Conservation (phyloP, 2,329 filamentous ascomycete species). For the Beauveria brongniartii region DNA sequence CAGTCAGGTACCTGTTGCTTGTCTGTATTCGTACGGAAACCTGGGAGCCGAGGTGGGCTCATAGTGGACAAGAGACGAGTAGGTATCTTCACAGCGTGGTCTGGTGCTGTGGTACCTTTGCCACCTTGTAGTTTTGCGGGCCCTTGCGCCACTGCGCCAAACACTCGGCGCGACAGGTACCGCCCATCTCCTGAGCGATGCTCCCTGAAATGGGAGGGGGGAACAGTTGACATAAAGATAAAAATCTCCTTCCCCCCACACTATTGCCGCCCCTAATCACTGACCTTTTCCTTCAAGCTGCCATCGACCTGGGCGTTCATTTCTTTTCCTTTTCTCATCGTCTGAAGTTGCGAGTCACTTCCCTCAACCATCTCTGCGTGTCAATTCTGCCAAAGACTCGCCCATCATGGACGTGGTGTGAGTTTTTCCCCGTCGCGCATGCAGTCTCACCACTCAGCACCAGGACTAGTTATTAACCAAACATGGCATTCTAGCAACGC, state of each 20-base stretch:
- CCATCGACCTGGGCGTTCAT: not conserved
- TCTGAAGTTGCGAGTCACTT: not conserved
- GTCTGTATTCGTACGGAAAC: too few species aligned
- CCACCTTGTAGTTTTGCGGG: not conserved
- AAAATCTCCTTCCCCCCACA: slow-evolving; percentile 12
- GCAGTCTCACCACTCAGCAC: not conserved
- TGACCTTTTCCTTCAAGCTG: not conserved
- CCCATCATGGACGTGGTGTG: slow-evolving; percentile 28
- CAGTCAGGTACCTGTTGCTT: too few species aligned
- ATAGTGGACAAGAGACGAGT: too few species aligned
- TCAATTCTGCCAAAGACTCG: not conserved
- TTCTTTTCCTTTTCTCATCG: slow-evolving; percentile 1
- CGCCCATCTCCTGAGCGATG: slow-evolving; percentile 4
- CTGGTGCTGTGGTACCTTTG: not conserved
- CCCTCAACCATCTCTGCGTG: not conserved
- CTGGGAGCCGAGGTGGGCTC: too few species aligned
- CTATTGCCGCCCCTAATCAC: slow-evolving; percentile 7
- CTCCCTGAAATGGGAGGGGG: not conserved
- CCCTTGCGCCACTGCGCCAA: slow-evolving; percentile 1
- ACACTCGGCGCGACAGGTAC: not conserved
- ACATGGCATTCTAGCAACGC: slow-evolving; percentile 35
- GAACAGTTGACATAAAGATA: slow-evolving; percentile 6
- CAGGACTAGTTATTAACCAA: not conserved
- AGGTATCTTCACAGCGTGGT: not conserved
- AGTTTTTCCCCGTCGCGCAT: slow-evolving; percentile 14